phyloP scores from a whole-genome alignment of 1,284 basidiomycete genomes.

The Athelia psychrophila region DNA sequence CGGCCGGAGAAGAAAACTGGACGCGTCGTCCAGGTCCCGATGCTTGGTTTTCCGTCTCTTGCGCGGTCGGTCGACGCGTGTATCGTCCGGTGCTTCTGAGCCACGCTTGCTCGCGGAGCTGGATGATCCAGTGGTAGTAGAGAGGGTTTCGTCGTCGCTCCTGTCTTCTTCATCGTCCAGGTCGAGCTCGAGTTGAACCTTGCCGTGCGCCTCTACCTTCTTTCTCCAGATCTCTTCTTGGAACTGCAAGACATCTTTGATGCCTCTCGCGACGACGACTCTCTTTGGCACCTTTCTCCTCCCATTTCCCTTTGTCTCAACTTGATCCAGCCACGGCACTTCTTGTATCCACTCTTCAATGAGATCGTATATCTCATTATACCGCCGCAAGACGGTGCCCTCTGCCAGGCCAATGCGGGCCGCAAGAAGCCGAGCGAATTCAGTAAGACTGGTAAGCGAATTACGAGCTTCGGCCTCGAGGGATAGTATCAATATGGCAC shows the following conservation, averaged over 20 bases:
- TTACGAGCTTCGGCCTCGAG: constrained; percentile 61
- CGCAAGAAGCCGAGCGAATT: constrained; percentile 55
- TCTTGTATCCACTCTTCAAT: constrained; percentile 57
- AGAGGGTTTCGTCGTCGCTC: constrained; percentile 15
- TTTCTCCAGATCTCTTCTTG: constrained; percentile 56
- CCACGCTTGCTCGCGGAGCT: constrained; percentile 3
- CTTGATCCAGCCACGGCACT: constrained; percentile 66
- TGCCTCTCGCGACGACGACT: constrained; percentile 54
- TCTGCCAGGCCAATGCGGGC: constrained; percentile 45
- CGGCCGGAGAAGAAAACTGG: constrained; percentile 56
- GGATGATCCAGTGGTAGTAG: constrained; percentile 6
- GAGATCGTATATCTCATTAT: constrained; percentile 59
- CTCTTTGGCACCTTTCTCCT: constrained; percentile 60
- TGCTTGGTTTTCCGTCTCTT: constrained; percentile 42
- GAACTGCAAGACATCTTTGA: constrained; percentile 67
- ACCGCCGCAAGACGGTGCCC: constrained; percentile 60
- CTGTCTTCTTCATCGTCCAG: constrained; percentile 26
- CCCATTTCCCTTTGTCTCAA: constrained; percentile 37
- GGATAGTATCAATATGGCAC: constrained; percentile 67
- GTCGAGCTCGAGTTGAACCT: constrained; percentile 35
- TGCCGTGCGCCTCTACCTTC: constrained; percentile 28
- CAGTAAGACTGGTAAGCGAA: constrained; percentile 50
- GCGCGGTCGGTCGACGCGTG: constrained; percentile 15
- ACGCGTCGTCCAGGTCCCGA: constrained; percentile 39
- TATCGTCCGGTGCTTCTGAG: constrained; percentile 9